Percentiles rank a stretch among this genome's conserved stretches.
These are phyloP conservation scores for Aspergillus transmontanensis DNA, from an alignment of 2,329 filamentous ascomycete genomes.

Conservation along the genomic window DNA sequence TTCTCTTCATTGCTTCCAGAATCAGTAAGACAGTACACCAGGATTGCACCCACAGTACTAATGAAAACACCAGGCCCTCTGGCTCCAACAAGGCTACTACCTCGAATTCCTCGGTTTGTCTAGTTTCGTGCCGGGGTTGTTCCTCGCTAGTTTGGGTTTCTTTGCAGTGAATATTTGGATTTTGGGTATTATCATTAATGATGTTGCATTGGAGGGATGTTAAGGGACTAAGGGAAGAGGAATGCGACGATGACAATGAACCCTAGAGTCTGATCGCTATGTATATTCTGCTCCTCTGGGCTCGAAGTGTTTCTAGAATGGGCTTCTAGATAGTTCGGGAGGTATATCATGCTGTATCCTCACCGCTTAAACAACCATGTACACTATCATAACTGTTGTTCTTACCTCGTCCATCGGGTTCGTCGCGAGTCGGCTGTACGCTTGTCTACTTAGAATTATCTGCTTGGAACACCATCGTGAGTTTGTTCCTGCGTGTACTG, in stretches of 20 bases:
- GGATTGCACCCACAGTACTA: background rate
- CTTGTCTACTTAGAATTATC: no score
- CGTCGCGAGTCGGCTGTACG: no score
- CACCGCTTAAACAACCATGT: no score
- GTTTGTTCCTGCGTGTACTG: no score
- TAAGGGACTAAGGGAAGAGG: background rate
- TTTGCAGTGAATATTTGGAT: slow-evolving; percentile 89
- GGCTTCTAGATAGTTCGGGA: no score
- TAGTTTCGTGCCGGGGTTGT: slow-evolving; percentile 84
- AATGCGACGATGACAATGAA: background rate
- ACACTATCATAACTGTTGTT: no score
- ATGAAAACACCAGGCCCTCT: slow-evolving; percentile 53
- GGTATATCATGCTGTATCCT: no score
- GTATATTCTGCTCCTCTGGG: background rate
- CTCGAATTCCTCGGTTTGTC: slow-evolving; percentile 80
- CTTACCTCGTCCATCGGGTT: no score
- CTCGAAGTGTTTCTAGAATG: background rate
- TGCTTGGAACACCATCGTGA: no score
- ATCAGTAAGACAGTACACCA: background rate
- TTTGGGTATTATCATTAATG: slow-evolving; percentile 74
- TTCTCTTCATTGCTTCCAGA: background rate
- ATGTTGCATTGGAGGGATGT: slow-evolving; percentile 49
- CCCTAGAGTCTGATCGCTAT: background rate
- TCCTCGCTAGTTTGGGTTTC: slow-evolving; percentile 73
- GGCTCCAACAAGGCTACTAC: slow-evolving; percentile 74